These are phyloP conservation scores for Xylaria nigripes DNA, from an alignment of 495 filamentous ascomycete genomes.

Conservation along the genomic window DNA sequence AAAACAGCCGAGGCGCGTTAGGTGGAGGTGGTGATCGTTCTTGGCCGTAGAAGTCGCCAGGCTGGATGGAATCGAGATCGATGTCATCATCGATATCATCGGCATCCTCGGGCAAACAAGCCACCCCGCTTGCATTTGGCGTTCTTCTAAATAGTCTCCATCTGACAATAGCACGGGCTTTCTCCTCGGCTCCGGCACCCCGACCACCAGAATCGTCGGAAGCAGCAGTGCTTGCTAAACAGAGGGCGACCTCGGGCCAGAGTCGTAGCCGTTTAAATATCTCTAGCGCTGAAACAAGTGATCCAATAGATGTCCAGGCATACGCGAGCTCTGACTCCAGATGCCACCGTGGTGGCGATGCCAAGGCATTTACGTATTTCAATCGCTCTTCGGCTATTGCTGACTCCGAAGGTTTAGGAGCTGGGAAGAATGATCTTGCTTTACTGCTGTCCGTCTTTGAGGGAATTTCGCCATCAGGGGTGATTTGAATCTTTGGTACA, in stretches of 20 bases:
- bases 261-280: slow-evolving; percentile 93
- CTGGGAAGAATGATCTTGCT: slow-evolving; percentile 73
- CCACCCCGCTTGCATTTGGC: slow-evolving; percentile 13
- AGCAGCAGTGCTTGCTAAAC: slow-evolving; percentile 53
- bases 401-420: slow-evolving; percentile 63
- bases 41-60: slow-evolving; percentile 46
- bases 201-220: slow-evolving; percentile 55
- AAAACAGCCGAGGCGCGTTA: slow-evolving; percentile 82
- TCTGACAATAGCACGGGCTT: slow-evolving; percentile 65
- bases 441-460: slow-evolving; percentile 18
- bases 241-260: slow-evolving; percentile 93
- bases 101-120: slow-evolving; percentile 8
- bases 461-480: slow-evolving; percentile 12
- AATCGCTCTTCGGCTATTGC: slow-evolving; percentile 70
- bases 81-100: slow-evolving; percentile 49
- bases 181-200: slow-evolving; percentile 55
- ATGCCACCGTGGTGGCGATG: slow-evolving; percentile 81
- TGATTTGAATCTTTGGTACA: slow-evolving; percentile 37
- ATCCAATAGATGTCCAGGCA: slow-evolving; percentile 81
- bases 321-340: slow-evolving; percentile 88
- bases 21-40: slow-evolving; percentile 61
- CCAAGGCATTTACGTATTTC: slow-evolving; percentile 71
- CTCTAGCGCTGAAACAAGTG: slow-evolving; percentile 80
- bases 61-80: slow-evolving; percentile 43
- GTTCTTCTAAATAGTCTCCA: slow-evolving; percentile 63